Evolutionary conservation across 1,284 basidiomycete genomes (phyloP).

Genomic region (Fomitiporia mediterranea): DNA sequence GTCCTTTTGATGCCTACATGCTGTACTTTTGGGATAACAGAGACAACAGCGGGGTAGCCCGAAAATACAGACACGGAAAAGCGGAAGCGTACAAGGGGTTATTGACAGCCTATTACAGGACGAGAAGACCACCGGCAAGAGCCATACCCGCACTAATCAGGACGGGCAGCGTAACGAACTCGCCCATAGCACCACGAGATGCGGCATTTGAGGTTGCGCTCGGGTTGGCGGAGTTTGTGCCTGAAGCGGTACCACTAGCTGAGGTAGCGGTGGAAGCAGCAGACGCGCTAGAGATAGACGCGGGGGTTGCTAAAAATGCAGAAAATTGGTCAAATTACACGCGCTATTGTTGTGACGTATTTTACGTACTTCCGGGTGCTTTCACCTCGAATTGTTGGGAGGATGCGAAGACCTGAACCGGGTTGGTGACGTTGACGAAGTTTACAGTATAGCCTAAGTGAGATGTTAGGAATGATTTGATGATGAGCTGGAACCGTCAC

Average conservation of each 20-base stretch:
- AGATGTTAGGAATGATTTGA: neutral
- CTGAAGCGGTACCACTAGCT: conserved; percentile 9
- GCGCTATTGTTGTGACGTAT: neutral
- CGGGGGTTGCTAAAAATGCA: conserved; percentile 14
- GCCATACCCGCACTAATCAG: conserved; percentile 18
- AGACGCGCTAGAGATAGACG: conserved; percentile 9
- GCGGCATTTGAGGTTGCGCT: conserved; percentile 9
- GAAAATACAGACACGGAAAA: neutral
- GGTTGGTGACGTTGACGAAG: conserved; percentile 42
- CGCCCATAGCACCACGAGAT: neutral
- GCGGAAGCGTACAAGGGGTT: neutral
- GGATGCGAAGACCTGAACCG: conserved; percentile 37
- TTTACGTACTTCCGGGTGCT: conserved; percentile 34
- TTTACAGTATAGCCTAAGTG: conserved; percentile 37
- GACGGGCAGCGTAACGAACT: conserved; percentile 11
- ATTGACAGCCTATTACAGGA: conserved; percentile 6
- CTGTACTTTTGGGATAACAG: neutral
- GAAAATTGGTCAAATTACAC: neutral
- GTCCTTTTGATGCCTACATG: neutral
- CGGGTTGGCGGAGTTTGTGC: neutral
- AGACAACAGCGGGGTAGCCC: neutral
- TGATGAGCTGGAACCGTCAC: neutral
- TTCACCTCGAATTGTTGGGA: conserved; percentile 38
- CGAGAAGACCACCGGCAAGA: conserved; percentile 16
- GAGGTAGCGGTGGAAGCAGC: conserved; percentile 16